These are phyloP conservation scores for Didymellaceae sp. DNA, from an alignment of 2,329 filamentous ascomycete genomes.

Conservation along the genomic window DNA sequence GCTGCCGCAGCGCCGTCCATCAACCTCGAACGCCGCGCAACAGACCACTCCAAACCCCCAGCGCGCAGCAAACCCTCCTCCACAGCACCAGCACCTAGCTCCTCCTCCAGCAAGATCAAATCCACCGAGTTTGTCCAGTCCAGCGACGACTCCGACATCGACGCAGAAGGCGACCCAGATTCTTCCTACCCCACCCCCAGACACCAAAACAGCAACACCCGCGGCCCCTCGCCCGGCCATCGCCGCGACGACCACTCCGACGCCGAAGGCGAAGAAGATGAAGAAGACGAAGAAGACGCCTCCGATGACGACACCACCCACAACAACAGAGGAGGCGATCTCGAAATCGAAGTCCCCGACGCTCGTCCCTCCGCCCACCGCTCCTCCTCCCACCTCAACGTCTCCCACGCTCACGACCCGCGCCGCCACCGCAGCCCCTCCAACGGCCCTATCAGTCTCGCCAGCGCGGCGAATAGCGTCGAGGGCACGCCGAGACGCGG, in stretches of 20 bases:
- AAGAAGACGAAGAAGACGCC: slow-evolving; percentile 27
- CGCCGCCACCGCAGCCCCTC: slow-evolving; percentile 31
- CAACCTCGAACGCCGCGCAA: slow-evolving; percentile 47
- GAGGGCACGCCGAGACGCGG: slow-evolving; percentile 21
- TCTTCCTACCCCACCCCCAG: background rate
- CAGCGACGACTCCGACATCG: slow-evolving; percentile 25
- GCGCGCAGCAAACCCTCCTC: slow-evolving; percentile 23
- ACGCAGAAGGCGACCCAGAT: slow-evolving; percentile 23
- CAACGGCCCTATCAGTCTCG: slow-evolving; percentile 52
- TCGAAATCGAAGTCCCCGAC: slow-evolving; percentile 46
- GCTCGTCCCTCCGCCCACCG: slow-evolving; percentile 21
- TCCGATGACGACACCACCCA: slow-evolving; percentile 28
- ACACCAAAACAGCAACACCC: background rate
- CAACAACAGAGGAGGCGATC: slow-evolving; percentile 30
- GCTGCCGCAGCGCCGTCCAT: slow-evolving; percentile 38
- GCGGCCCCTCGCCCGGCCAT: background rate
- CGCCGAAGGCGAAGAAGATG: slow-evolving; percentile 26
- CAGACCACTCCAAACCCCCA: slow-evolving; percentile 22
- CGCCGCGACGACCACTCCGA: slow-evolving; percentile 15
- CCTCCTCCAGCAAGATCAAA: no score
- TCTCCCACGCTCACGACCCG: slow-evolving; percentile 10
- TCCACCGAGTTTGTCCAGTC: slow-evolving; percentile 41
- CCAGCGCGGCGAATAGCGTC: slow-evolving; percentile 51
- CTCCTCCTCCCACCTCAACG: slow-evolving; percentile 33
- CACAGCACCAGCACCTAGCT: slow-evolving; percentile 12